Evolutionary conservation across 1,139 yeast genomes (phyloP).

Genomic region (Meyerozyma athensensis): DNA sequence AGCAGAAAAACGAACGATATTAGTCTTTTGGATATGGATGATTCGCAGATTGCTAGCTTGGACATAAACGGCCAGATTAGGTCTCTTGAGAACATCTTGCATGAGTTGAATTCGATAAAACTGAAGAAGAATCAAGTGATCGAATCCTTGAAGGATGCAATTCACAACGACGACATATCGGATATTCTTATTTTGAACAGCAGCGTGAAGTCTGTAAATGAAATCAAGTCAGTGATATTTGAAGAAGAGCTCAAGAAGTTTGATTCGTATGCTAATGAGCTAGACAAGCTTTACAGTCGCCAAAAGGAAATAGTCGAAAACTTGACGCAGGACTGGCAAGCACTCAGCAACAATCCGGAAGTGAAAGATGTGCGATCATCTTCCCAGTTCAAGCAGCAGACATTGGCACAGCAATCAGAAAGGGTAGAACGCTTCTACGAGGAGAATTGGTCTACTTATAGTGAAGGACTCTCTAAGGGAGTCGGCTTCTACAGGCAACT

Average conservation of each 20-base stretch:
- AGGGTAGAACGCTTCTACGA: conserved; percentile 45
- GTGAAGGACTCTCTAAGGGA: conserved; percentile 59
- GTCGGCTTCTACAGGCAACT: conserved; percentile 57
- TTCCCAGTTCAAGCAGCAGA: conserved; percentile 25
- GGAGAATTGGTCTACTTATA: conserved; percentile 56
- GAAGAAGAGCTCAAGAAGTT: conserved; percentile 75
- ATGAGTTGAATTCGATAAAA: conserved; percentile 42
- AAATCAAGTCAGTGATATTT: conserved; percentile 56
- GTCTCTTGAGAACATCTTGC: conserved; percentile 42
- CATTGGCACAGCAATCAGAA: conserved; percentile 23
- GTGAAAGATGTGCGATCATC: conserved; percentile 35
- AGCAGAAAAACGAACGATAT: conserved; percentile 20
- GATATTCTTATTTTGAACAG: conserved; percentile 68
- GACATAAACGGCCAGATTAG: conserved; percentile 32
- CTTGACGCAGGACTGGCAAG: conserved; percentile 55
- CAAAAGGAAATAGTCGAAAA: conserved; percentile 56
- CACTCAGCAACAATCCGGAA: conserved; percentile 43
- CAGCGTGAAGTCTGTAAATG: conserved; percentile 50
- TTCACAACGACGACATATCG: conserved; percentile 84
- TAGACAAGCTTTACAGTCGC: conserved; percentile 62
- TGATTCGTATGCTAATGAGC: conserved; percentile 59
- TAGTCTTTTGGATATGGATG: conserved; percentile 64
- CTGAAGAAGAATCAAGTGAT: conserved; percentile 60
- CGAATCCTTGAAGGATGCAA: conserved; percentile 60
- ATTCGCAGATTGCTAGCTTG: conserved; percentile 11